A percentile compares a stretch with the other conserved stretches of the same genome.
These are phyloP conservation scores for Cercospora brassicicola DNA, from an alignment of 2,329 filamentous ascomycete species.

Conservation along the genomic window DNA sequence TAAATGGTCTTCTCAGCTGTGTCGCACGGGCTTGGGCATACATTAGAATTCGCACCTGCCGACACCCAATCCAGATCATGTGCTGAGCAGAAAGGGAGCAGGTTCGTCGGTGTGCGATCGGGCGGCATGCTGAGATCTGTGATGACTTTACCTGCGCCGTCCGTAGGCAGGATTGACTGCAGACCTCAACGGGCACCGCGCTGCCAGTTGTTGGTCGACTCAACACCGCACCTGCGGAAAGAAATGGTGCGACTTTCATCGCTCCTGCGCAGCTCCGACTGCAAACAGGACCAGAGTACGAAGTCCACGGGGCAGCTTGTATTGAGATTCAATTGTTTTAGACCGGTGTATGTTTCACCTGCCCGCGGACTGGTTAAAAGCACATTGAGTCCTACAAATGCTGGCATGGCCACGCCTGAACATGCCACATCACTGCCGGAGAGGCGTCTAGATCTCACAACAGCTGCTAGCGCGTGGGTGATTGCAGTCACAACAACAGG, in stretches of 20 bases:
- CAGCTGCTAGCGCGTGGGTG: not conserved
- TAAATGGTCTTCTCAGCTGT: not conserved
- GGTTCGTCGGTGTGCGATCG: too few species aligned
- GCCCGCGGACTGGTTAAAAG: not conserved
- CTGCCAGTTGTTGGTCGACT: not conserved
- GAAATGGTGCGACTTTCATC: not conserved
- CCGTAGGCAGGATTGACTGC: not conserved
- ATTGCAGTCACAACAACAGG: not conserved
- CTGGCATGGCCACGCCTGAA: not conserved
- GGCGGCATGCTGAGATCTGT: not conserved
- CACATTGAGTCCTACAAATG: not conserved
- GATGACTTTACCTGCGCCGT: not conserved
- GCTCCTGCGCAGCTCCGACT: not conserved
- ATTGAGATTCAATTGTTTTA: not conserved
- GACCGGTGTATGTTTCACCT: not conserved
- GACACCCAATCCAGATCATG: too few species aligned
- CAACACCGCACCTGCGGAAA: not conserved
- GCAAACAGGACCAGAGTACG: not conserved
- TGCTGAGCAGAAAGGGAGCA: too few species aligned
- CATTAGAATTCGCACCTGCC: too few species aligned
- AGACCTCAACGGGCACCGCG: not conserved
- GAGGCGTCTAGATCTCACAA: not conserved
- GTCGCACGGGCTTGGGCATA: not conserved
- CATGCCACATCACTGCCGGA: too few species aligned
- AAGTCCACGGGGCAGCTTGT: not conserved